Evolutionary conservation across 2,329 filamentous ascomycete species (phyloP), one percentile per base, ranked within the genome.

Genomic region (Thermoascus crustaceus): DNA sequence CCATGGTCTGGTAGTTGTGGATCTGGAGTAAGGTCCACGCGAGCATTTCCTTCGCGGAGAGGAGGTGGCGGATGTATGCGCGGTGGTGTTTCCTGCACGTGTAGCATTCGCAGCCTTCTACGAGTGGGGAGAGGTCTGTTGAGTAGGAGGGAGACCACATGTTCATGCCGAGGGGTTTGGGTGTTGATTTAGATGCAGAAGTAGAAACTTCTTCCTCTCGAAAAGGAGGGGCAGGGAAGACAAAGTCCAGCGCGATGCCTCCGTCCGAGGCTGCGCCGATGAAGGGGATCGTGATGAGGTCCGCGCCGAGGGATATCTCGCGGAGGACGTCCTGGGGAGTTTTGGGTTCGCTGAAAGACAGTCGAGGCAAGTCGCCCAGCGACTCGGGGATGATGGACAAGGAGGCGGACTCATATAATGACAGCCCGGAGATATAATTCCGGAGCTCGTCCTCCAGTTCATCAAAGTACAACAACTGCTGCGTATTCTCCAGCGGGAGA

Each of bases 41-140:
- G 4, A 95, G 76, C 91, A 98, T 96, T 61, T 98, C 91, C 54
- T 88, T 93, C 1, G 91, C 87, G 30, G 77, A 72, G 4, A 98
- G 75, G 1, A 96, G 72, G 58, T 98, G 91, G 45, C 87, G 82
- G 22, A 98, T 54, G 60, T 85, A 98, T 0, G 91, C 89, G 32
- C 81, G 71, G 60, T 94, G 86, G 58, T 96, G 89, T 11, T 74
- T 75, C 2, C 69, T 76, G 68, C 91, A 98, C 14, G 86, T 70
- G 58, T 94, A 89, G 69, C 91, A 98, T 33, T 63, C 49, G 58
- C 91, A 98, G 10, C 61, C 71, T 4, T 69, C 49, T 1, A 61
- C 54, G 2, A 95, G 65, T 0, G 89, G 80, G 0, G 60, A 58
- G 1, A 85, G 55, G 24, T 83, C 76, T 4, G 70, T 67, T 3